Conservation (phyloP, 176 grass and related monocot species). For the Sorghum bicolor region Sorghum_bicolor_NCBIv3 NC_012879.2:56990001-56990500, state of each 20-base stretch:
- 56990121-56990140: slow-evolving; percentile 21
- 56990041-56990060: neutral
- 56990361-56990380: too few relatives aligned
- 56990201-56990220: neutral
- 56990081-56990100: slow-evolving; percentile 17
- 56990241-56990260: neutral
- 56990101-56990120: slow-evolving; percentile 25
- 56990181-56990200: neutral
- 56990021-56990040: slow-evolving; percentile 19
- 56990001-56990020: neutral
- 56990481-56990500: too few relatives aligned
- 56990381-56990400: too few relatives aligned
- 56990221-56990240: neutral
- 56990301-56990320: neutral
- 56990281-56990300: neutral
- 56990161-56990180: neutral
- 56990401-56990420: too few relatives aligned
- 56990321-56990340: too few relatives aligned
- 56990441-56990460: too few relatives aligned
- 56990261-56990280: too few relatives aligned
- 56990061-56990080: slow-evolving; percentile 19
- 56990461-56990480: too few relatives aligned
- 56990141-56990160: slow-evolving; percentile 13
- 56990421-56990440: too few relatives aligned
- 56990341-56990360: too few relatives aligned